Evolutionary conservation across 768 basidiomycete genomes (phyloP).

Genomic region (Leucocoprinus sp.): DNA sequence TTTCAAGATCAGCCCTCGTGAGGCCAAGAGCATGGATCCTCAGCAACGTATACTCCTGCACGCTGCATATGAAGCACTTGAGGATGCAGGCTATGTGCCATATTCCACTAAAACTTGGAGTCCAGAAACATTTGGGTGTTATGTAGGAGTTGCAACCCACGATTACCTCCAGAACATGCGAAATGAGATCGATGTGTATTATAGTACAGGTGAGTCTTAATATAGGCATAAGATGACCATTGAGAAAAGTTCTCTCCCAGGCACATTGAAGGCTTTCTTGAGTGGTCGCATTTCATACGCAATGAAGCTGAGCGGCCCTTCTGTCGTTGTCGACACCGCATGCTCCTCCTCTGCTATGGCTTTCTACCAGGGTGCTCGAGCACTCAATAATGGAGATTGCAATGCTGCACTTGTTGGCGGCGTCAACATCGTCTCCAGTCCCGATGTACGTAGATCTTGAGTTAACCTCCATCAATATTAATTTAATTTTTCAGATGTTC

Average conservation of each 20-base stretch:
- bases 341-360: slow-evolving; percentile 68
- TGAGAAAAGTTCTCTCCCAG: slow-evolving; percentile 22
- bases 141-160: slow-evolving; percentile 59
- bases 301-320: slow-evolving; percentile 62
- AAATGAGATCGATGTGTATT: slow-evolving; percentile 59
- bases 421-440: slow-evolving; percentile 64
- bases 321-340: slow-evolving; percentile 64
- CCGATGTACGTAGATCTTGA: slow-evolving; percentile 43
- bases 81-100: slow-evolving; percentile 64
- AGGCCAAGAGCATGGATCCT: slow-evolving; percentile 70
- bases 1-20: slow-evolving; percentile 67
- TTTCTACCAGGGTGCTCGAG: slow-evolving; percentile 60
- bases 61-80: slow-evolving; percentile 58
- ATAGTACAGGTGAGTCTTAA: slow-evolving; percentile 52
- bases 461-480: background rate
- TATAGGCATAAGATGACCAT: background rate
- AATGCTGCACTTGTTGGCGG: slow-evolving; percentile 64
- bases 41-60: slow-evolving; percentile 66
- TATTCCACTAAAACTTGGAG: slow-evolving; percentile 41
- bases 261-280: slow-evolving; percentile 60
- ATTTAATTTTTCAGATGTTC: slow-evolving; percentile 42
- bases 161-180: slow-evolving; percentile 63
- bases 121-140: slow-evolving; percentile 54
- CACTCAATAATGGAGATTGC: slow-evolving; percentile 56
- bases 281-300: slow-evolving; percentile 67